A percentile compares a stretch with the other conserved stretches of the same genome.
Evolutionary conservation across 202 grass and related monocot genomes (phyloP).

Genomic region (Dendrocalamus latiflorus): DNA sequence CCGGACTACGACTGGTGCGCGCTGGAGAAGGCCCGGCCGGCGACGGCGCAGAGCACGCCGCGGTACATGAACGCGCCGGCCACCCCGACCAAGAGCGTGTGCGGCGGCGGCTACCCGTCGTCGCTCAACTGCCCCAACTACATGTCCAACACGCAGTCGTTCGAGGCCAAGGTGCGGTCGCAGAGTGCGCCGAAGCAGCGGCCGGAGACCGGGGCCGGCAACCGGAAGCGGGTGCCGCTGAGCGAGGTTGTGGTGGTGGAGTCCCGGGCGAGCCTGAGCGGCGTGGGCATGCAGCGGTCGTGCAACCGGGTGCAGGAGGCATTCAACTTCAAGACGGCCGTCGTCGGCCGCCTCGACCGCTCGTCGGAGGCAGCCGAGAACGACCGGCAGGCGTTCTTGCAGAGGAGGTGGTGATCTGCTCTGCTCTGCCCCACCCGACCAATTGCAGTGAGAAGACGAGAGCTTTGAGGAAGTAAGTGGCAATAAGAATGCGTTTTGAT

Average conservation of each 20-base stretch:
- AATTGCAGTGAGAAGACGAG: constrained; percentile 16
- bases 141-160: constrained; percentile 94
- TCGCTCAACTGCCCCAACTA: constrained; percentile 53
- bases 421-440: neutral
- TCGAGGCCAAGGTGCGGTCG: constrained; percentile 87
- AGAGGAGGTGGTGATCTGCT: constrained; percentile 60
- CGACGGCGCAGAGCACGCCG: constrained; percentile 87
- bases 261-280: constrained; percentile 65
- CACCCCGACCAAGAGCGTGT: constrained; percentile 69
- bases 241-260: constrained; percentile 67
- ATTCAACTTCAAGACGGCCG: constrained; percentile 78
- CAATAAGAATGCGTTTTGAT: constrained; percentile 49
- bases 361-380: constrained; percentile 35
- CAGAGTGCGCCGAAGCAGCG: constrained; percentile 93
- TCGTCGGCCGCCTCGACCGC: constrained; percentile 66
- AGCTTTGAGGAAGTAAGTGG: constrained; percentile 41
- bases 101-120: constrained; percentile 9
- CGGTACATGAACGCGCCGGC: constrained; percentile 51
- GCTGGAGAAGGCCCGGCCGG: constrained; percentile 59
- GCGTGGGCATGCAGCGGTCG: constrained; percentile 57
- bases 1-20: constrained; percentile 60
- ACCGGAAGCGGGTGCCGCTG: constrained; percentile 69
- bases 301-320: constrained; percentile 51
- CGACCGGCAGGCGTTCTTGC: constrained; percentile 50
- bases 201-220: constrained; percentile 27